Evolutionary conservation across 2,329 filamentous ascomycete genomes (phyloP).

Genomic region (Penicillium sp.): DNA sequence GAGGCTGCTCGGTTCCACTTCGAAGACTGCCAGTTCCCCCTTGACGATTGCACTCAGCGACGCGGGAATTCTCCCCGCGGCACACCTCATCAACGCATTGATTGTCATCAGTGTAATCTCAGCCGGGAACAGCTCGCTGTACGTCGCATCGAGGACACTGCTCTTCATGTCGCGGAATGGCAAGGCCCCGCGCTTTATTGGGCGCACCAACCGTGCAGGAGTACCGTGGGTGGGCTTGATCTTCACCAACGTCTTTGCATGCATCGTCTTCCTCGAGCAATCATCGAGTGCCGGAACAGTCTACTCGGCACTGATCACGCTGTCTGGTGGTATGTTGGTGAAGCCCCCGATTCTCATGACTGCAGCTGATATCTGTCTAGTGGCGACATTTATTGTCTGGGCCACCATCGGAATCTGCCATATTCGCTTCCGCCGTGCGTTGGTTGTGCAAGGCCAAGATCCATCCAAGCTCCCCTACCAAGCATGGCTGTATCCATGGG

Average conservation of each 20-base stretch:
- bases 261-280: slow-evolving; percentile 34
- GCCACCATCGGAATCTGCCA: slow-evolving; percentile 43
- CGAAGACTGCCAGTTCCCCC: slow-evolving; percentile 65
- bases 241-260: slow-evolving; percentile 67
- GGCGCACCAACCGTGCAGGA: slow-evolving; percentile 64
- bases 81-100: slow-evolving; percentile 74
- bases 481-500: slow-evolving; percentile 52
- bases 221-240: slow-evolving; percentile 60
- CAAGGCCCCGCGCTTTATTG: slow-evolving; percentile 68
- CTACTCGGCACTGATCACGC: slow-evolving; percentile 33
- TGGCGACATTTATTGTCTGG: slow-evolving; percentile 44
- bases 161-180: slow-evolving; percentile 71
- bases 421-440: slow-evolving; percentile 43
- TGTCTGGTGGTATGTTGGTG: slow-evolving; percentile 35
- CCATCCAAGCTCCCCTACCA: slow-evolving; percentile 48
- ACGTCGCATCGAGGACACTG: slow-evolving; percentile 71
- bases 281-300: slow-evolving; percentile 32
- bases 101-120: slow-evolving; percentile 70
- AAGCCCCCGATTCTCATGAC: too few relatives aligned
- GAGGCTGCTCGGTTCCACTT: slow-evolving; percentile 59
- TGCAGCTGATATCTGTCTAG: slow-evolving; percentile 14
- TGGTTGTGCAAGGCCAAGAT: slow-evolving; percentile 37
- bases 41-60: slow-evolving; percentile 72
- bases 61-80: slow-evolving; percentile 69
- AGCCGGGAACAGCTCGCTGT: slow-evolving; percentile 72